These are phyloP conservation scores for Fusarium longipes DNA, from an alignment of 2,329 filamentous ascomycete genomes.

Conservation along the genomic window DNA sequence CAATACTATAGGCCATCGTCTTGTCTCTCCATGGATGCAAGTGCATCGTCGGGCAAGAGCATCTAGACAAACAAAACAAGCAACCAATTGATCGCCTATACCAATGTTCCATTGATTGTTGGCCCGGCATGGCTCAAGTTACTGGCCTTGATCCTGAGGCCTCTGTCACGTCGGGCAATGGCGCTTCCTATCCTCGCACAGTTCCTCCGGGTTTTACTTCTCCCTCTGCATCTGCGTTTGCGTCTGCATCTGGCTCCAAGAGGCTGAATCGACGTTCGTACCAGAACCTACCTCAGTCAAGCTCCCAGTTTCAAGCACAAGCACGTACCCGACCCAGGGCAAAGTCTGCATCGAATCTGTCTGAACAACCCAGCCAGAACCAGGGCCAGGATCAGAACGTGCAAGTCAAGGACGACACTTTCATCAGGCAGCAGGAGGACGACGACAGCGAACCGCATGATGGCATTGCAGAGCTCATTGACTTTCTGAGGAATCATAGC, in stretches of 20 bases:
- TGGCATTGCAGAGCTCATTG: slow-evolving; percentile 54
- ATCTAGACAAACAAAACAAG: background rate
- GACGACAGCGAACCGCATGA: slow-evolving; percentile 34
- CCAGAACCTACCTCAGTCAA: slow-evolving; percentile 9
- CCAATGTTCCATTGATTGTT: slow-evolving; percentile 26
- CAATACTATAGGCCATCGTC: slow-evolving; percentile 22
- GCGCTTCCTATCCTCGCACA: slow-evolving; percentile 33
- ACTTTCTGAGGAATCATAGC: slow-evolving; percentile 62
- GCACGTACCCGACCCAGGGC: slow-evolving; percentile 39
- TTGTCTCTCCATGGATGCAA: slow-evolving; percentile 42
- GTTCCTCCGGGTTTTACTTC: slow-evolving; percentile 22
- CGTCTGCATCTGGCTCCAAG: slow-evolving; percentile 8
- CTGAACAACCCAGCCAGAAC: slow-evolving; percentile 24
- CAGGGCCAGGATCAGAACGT: slow-evolving; percentile 13
- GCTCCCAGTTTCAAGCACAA: slow-evolving; percentile 2
- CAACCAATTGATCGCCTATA: background rate
- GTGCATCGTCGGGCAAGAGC: slow-evolving; percentile 38
- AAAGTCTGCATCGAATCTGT: slow-evolving; percentile 42
- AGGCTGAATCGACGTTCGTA: slow-evolving; percentile 11
- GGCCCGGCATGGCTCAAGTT: slow-evolving; percentile 44
- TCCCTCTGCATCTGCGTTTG: slow-evolving; percentile 3
- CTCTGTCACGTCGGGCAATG: slow-evolving; percentile 40
- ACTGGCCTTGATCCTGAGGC: slow-evolving; percentile 35
- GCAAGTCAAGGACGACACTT: slow-evolving; percentile 39
- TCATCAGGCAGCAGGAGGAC: slow-evolving; percentile 33